Base-by-base conservation (phyloP, 2,329 filamentous ascomycete genomes). In the Sclerotinia minor region DNA sequence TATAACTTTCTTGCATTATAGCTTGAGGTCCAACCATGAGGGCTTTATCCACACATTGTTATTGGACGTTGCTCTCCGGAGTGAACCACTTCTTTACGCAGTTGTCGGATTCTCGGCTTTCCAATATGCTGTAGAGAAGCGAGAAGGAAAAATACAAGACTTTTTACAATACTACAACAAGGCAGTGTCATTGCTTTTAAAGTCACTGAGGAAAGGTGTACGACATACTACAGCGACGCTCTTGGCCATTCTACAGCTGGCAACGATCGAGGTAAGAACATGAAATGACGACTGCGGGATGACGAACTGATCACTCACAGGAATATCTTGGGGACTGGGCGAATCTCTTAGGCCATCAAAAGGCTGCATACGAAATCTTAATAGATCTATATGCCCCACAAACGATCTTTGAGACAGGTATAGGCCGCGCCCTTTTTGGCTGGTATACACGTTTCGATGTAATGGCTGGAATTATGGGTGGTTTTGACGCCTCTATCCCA, bases 301-400 rank as follows among this genome's bases (percentile, higher is more conserved):
- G 41, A 19, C 11, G 17, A 60, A 55, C 67, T 71, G 69, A 71
- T 29, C 13, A 53, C 70, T 73, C 64, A 64, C 55, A 97, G 92
- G 95, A 98, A 79, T 96, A 93, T 74, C 84, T 98, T 57, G 95
- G 95, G 17, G 95, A 99, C 77, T 98, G 93, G 93, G 87, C 96
- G 65, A 97, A 96, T 74, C 83, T 98, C 21, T 89, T 95, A 79
- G 92, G 93, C 29, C 95, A 98, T 77, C 94, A 97, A 77, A 92
- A 90, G 76, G 95, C 94, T 15, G 95, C 95, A 0, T 87, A 91
- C 75, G 87, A 92, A 71, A 89, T 98, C 73, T 81, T 98, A 57
- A 90, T 85, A 1, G 86, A 89, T 54, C 80, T 97, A 0, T 94
- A 92, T 76, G 92, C 88, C 0, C 91, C 92, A 0, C 83, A 93